These are phyloP conservation scores for Lyophyllum semitale DNA, from an alignment of 768 basidiomycete species.

Conservation along the genomic window DNA sequence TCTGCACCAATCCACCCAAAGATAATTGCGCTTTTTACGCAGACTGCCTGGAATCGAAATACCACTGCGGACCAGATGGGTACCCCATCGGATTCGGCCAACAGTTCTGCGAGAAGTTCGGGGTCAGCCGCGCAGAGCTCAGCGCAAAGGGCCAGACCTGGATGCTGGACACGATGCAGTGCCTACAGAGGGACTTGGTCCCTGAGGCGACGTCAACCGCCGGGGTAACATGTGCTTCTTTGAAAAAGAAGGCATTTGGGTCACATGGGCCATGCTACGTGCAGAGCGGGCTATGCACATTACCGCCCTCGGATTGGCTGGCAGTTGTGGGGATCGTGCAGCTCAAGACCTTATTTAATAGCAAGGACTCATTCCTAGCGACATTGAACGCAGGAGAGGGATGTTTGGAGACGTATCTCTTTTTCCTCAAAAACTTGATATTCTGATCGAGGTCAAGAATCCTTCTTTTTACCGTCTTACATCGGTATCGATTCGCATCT, in stretches of 20 bases:
- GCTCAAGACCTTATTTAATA: slow-evolving; percentile 30
- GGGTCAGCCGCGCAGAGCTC: slow-evolving; percentile 26
- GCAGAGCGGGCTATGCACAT: slow-evolving; percentile 40
- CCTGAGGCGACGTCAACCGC: slow-evolving; percentile 28
- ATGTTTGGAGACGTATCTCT: slow-evolving; percentile 30
- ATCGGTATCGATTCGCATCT: too few relatives aligned
- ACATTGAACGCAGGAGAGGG: slow-evolving; percentile 28
- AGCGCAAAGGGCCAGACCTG: slow-evolving; percentile 37
- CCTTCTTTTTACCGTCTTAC: too few relatives aligned
- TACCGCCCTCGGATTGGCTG: slow-evolving; percentile 36
- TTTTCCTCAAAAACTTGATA: slow-evolving; percentile 12
- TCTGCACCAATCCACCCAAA: not conserved
- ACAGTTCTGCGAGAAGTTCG: slow-evolving; percentile 41
- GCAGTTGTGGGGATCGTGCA: slow-evolving; percentile 37
- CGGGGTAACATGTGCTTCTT: slow-evolving; percentile 29
- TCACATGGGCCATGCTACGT: slow-evolving; percentile 45
- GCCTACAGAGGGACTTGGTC: slow-evolving; percentile 43
- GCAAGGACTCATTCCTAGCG: slow-evolving; percentile 31
- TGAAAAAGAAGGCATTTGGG: slow-evolving; percentile 39
- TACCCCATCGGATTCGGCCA: slow-evolving; percentile 47
- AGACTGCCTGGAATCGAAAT: slow-evolving; percentile 31
- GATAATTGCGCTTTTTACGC: not conserved
- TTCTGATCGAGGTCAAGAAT: not conserved
- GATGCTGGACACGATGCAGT: slow-evolving; percentile 48
- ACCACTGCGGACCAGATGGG: slow-evolving; percentile 42